Conservation (phyloP, 179 eudicot species). For the Patellifolia procumbens region DNA sequence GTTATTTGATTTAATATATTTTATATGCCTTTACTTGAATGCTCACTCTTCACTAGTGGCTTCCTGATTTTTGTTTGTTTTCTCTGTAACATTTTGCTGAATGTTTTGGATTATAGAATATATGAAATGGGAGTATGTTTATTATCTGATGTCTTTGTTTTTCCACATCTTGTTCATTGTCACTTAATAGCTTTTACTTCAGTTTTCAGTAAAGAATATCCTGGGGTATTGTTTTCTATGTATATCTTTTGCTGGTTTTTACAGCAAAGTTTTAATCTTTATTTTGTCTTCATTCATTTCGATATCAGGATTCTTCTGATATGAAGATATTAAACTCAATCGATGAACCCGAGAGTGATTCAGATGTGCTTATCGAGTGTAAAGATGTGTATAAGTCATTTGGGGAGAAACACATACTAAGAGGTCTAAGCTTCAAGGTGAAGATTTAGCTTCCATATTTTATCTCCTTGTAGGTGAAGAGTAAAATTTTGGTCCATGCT, state of each 20-base stretch:
- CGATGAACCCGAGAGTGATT: conserved; percentile 54
- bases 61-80: too few relatives aligned
- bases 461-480: neutral
- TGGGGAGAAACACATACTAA: conserved; percentile 86
- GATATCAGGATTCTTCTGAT: conserved; percentile 48
- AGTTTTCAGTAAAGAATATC: conserved; percentile 2
- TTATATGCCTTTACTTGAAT: too few relatives aligned
- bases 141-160: neutral
- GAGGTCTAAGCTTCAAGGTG: conserved; percentile 96
- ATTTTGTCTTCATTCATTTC: conserved; percentile 8
- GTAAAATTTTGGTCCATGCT: neutral
- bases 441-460: conserved; percentile 10
- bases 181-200: neutral
- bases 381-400: conserved; percentile 77
- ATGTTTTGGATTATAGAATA: neutral
- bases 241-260: neutral
- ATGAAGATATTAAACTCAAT: conserved; percentile 35
- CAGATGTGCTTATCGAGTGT: conserved; percentile 93
- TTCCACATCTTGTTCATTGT: too few relatives aligned
- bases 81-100: too few relatives aligned
- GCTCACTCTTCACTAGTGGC: too few relatives aligned
- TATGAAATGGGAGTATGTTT: neutral
- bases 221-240: neutral
- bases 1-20: too few relatives aligned
- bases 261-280: neutral